Conservation (phyloP, 768 basidiomycete species). For the Galerina sulciceps region DNA sequence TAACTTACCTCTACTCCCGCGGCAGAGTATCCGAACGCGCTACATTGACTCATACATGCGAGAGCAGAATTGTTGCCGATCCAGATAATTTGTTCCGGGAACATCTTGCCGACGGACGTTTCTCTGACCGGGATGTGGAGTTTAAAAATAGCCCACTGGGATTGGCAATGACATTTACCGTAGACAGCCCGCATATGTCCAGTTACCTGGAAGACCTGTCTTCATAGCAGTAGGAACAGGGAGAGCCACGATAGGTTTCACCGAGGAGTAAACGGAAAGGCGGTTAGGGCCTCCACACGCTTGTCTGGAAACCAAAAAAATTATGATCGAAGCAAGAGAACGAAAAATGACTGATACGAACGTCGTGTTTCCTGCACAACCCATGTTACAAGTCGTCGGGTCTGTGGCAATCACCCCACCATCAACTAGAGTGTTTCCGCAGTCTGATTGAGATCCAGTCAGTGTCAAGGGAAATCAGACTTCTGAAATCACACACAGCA, state of each 20-base stretch:
- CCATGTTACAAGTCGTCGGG: constrained; percentile 66
- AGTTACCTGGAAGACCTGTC: constrained; percentile 64
- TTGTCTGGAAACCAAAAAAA: constrained; percentile 43
- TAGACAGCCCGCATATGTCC: constrained; percentile 70
- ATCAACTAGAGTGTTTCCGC: constrained; percentile 66
- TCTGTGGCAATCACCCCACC: constrained; percentile 58
- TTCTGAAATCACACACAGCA: constrained; percentile 42
- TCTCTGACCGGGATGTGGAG: constrained; percentile 46
- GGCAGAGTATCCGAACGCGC: constrained; percentile 71
- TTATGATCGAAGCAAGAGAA: background rate
- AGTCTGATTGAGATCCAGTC: constrained; percentile 46
- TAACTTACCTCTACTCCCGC: constrained; percentile 60
- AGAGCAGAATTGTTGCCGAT: constrained; percentile 65
- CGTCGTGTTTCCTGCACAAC: constrained; percentile 72
- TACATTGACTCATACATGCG: constrained; percentile 70
- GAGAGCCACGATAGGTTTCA: constrained; percentile 50
- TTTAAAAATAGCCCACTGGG: background rate
- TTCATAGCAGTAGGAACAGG: constrained; percentile 63
- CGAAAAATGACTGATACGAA: constrained; percentile 33
- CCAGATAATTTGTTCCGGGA: constrained; percentile 66
- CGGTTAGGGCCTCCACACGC: constrained; percentile 77
- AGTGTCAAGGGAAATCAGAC: background rate
- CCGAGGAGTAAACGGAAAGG: constrained; percentile 68
- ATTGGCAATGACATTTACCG: constrained; percentile 42
- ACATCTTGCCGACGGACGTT: constrained; percentile 43